Percentiles rank a stretch among this genome's conserved stretches.
These are phyloP conservation scores for Lindgomyces ingoldianus DNA, from an alignment of 495 filamentous ascomycete species.

Conservation along the genomic window DNA sequence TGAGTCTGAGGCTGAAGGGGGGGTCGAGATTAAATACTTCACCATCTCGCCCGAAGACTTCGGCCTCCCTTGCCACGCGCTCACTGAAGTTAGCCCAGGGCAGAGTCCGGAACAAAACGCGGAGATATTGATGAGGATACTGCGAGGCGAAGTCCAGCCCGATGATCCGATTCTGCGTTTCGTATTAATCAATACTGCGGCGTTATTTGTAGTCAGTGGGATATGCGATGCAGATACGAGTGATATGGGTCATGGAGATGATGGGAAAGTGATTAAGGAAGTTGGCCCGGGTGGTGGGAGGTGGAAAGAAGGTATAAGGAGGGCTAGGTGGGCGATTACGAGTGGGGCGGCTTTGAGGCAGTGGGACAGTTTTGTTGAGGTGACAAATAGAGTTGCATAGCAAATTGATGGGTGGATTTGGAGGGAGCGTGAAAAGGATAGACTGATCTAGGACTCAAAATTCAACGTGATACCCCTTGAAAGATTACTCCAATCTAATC, in stretches of 20 bases:
- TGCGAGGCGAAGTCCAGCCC: conserved; percentile 67
- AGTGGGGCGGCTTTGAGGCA: conserved; percentile 77
- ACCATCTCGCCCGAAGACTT: conserved; percentile 78
- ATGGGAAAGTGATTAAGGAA: conserved; percentile 72
- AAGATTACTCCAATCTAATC: too few species aligned
- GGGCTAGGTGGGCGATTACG: conserved; percentile 78
- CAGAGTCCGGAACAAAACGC: conserved; percentile 87
- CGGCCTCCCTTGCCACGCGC: conserved; percentile 72
- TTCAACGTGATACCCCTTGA: too few species aligned
- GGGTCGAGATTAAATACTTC: conserved; percentile 70
- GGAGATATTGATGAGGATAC: conserved; percentile 71
- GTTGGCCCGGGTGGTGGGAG: conserved; percentile 78
- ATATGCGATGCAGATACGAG: conserved; percentile 81
- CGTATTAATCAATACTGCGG: conserved; percentile 90
- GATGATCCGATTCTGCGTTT: conserved; percentile 89
- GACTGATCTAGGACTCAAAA: too few species aligned
- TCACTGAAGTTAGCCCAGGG: conserved; percentile 75
- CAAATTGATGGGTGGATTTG: neutral
- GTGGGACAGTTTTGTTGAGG: conserved; percentile 50
- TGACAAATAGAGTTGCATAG: conserved; percentile 38
- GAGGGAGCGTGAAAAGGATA: too few species aligned
- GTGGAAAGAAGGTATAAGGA: conserved; percentile 90
- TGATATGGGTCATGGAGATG: conserved; percentile 72
- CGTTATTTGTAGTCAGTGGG: conserved; percentile 78
- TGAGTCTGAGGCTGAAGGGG: too few species aligned